A percentile compares a stretch with the other conserved stretches of the same genome.
Evolutionary conservation across 2,329 filamentous ascomycete species (phyloP).

Genomic region (Hymenoscyphus scutula): DNA sequence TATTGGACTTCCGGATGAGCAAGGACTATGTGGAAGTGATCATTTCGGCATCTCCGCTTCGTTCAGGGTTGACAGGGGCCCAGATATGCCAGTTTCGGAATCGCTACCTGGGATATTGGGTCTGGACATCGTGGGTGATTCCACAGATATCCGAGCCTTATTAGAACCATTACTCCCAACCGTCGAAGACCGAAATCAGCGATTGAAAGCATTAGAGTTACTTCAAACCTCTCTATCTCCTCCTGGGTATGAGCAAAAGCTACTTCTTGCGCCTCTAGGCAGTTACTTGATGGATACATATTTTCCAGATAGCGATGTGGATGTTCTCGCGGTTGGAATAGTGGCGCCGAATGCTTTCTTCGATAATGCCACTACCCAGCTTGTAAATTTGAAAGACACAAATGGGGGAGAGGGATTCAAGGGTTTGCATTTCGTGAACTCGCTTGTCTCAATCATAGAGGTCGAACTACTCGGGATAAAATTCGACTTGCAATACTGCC

Average conservation of each 20-base stretch:
- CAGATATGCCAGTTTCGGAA: neutral
- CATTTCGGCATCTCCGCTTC: slow-evolving; percentile 56
- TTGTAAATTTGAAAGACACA: slow-evolving; percentile 3
- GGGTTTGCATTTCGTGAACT: slow-evolving; percentile 51
- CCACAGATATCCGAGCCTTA: slow-evolving; percentile 34
- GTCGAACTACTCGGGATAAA: slow-evolving; percentile 56
- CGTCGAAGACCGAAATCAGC: slow-evolving; percentile 41
- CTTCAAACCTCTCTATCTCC: slow-evolving; percentile 46
- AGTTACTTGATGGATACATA: slow-evolving; percentile 65
- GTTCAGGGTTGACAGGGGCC: slow-evolving; percentile 19
- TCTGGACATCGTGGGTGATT: slow-evolving; percentile 19
- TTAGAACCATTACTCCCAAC: slow-evolving; percentile 46
- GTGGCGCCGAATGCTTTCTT: slow-evolving; percentile 20
- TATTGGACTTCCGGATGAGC: slow-evolving; percentile 48
- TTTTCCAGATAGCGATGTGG: slow-evolving; percentile 55
- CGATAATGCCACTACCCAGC: slow-evolving; percentile 9
- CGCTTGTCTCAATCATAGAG: slow-evolving; percentile 55
- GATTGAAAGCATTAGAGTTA: slow-evolving; percentile 46
- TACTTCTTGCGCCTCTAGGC: slow-evolving; percentile 43
- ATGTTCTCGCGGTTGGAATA: slow-evolving; percentile 57
- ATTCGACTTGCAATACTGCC: slow-evolving; percentile 66
- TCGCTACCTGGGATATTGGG: neutral
- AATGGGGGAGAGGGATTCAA: slow-evolving; percentile 13
- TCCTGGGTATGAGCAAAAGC: slow-evolving; percentile 23
- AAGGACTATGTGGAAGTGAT: slow-evolving; percentile 43